Conservation (phyloP, 352 stramenopile species). For the Lagenidium sp. region DNA sequence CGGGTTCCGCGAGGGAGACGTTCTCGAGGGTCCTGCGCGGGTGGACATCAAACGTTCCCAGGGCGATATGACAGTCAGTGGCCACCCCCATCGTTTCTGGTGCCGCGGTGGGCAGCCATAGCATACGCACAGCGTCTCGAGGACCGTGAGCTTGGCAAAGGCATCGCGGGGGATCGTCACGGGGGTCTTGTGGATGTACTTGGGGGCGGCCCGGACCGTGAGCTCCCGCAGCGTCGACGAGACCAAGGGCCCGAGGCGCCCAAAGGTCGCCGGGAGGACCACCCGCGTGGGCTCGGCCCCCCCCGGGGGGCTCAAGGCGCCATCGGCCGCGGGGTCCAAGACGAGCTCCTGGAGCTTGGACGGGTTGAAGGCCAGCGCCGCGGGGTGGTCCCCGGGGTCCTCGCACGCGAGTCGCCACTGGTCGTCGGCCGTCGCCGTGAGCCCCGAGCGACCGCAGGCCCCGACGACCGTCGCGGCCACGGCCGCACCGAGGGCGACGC, state of each 20-base stretch:
- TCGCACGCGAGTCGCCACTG: background rate
- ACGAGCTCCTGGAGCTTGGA: background rate
- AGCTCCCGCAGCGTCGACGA: slow-evolving; percentile 31
- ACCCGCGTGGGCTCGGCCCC: background rate
- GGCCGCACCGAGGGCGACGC: too few species aligned
- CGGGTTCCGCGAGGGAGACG: slow-evolving; percentile 19
- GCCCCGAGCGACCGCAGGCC: background rate
- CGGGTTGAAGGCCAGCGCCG: background rate
- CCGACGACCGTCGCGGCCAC: too few species aligned
- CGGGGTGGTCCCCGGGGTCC: background rate
- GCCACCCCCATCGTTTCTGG: background rate
- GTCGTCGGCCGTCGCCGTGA: background rate
- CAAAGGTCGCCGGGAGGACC: slow-evolving; percentile 23
- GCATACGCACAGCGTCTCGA: slow-evolving; percentile 32
- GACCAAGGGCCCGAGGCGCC: slow-evolving; percentile 19
- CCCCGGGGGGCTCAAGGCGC: too few species aligned
- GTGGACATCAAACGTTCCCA: background rate
- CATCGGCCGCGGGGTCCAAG: too few species aligned
- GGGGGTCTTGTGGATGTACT: slow-evolving; percentile 20
- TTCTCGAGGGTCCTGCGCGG: slow-evolving; percentile 26
- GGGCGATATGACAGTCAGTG: background rate
- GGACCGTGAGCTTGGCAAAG: slow-evolving; percentile 23
- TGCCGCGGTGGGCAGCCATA: too few species aligned
- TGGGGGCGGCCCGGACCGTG: slow-evolving; percentile 22
- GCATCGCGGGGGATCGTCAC: slow-evolving; percentile 26